phyloP scores from a whole-genome alignment of 108 stramenopile genomes.

The Chaetoceros tenuissimus region DNA sequence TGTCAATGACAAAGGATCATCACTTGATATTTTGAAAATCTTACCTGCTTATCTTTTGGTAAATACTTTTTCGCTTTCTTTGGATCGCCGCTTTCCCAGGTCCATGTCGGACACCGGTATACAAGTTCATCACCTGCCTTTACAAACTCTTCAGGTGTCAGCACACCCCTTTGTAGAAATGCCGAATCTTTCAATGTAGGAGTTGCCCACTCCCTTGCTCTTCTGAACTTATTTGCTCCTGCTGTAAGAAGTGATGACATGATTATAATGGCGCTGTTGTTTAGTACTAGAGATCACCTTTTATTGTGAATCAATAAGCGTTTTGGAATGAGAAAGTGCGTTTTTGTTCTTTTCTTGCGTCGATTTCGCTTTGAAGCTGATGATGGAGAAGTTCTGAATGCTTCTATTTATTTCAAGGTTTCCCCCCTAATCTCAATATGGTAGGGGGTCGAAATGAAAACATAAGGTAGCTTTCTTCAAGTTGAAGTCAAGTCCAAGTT shows the following conservation, averaged over 20 bases:
- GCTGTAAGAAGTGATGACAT: neutral
- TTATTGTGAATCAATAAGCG: too few relatives aligned
- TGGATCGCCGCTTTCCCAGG: conserved; percentile 77
- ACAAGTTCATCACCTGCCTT: conserved; percentile 89
- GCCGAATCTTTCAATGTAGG: conserved; percentile 79
- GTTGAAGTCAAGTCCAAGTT: too few relatives aligned
- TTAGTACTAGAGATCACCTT: too few relatives aligned
- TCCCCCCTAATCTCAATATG: too few relatives aligned
- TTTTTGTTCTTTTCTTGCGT: too few relatives aligned
- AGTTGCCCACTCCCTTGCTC: conserved; percentile 78
- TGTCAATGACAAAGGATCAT: neutral
- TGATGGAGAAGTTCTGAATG: too few relatives aligned
- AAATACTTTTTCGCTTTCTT: conserved; percentile 47
- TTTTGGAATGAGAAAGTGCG: too few relatives aligned
- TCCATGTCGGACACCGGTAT: conserved; percentile 90
- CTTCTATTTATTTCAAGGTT: too few relatives aligned
- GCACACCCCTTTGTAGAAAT: conserved; percentile 84
- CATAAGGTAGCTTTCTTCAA: too few relatives aligned
- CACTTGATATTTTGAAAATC: neutral
- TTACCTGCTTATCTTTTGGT: conserved; percentile 21
- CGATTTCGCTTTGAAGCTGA: too few relatives aligned
- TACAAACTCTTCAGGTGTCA: conserved; percentile 95
- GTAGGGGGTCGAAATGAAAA: too few relatives aligned
- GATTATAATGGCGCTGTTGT: too few relatives aligned
- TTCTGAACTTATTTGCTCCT: conserved; percentile 12